Evolutionary conservation across 176 grass and related monocot species (phyloP), one percentile per base, ranked within the genome.

Genomic region (Carex cristatella): DNA sequence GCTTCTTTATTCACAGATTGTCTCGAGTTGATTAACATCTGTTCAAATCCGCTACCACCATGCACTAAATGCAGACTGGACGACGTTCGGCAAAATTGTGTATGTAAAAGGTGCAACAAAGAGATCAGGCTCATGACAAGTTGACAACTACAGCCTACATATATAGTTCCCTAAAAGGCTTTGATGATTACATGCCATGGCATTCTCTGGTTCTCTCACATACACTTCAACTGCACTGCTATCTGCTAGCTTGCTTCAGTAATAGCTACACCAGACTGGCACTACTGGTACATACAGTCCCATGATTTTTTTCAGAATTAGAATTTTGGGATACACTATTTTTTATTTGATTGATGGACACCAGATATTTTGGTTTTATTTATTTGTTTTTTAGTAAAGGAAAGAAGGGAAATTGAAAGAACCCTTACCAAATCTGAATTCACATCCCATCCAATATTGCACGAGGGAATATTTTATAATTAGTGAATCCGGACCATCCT

Each of bases 201-300:
- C n/a, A n/a, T n/a, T n/a, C n/a, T 77, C 73, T 77, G 49, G 1
- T 49, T 74, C 70, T 56, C 73, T 56, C 73, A 54, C 48, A 54
- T 31, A 76, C 72, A 54, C 72, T 54, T 48, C 72, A 76, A 27
- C 72, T 76, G 72, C 46, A 74, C 23, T 77, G n/a, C n/a, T n/a
- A n/a, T n/a, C n/a, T n/a, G n/a, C n/a, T n/a, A n/a, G 44, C 44
- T 18, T 49, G 69, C 73, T 77, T 77, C 73, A 77, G 56, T 77
- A 55, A 56, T 77, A 77, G 49, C 73, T 33, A 56, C 73, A 78
- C 48, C 74, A 57, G 74, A 78, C 74, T 33, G 74, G 74, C 51
- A 33, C 27, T 49, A 35, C 33, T 35, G 74, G 51, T 78, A 57
- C 12, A 15, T 30, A 62, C 16, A 28, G 70, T 38, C 38, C 4